Conservation (phyloP, 129 eudicot genomes). For the Flaveria robusta region DNA sequence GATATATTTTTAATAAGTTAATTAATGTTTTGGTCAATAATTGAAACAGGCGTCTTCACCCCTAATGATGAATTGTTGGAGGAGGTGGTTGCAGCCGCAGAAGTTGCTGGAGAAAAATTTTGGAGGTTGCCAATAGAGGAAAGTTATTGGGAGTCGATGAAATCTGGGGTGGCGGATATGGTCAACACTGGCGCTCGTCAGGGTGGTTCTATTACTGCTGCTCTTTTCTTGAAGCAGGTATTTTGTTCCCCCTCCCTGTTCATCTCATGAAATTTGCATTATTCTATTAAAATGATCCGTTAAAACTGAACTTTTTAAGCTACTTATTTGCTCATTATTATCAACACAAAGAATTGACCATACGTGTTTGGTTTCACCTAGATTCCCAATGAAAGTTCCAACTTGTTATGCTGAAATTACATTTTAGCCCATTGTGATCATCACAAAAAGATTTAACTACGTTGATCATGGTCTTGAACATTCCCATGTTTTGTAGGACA, state of each 20-base stretch:
- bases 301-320: background rate
- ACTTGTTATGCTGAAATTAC: background rate
- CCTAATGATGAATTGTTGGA: slow-evolving; percentile 83
- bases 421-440: background rate
- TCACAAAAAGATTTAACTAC: background rate
- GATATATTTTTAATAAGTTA: background rate
- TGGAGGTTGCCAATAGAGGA: slow-evolving; percentile 98
- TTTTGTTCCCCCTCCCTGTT: background rate
- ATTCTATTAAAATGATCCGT: background rate
- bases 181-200: slow-evolving; percentile 90
- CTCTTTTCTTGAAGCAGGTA: slow-evolving; percentile 98
- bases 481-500: background rate
- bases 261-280: background rate
- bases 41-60: slow-evolving; percentile 73
- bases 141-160: slow-evolving; percentile 97
- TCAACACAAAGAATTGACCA: background rate
- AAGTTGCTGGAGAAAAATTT: slow-evolving; percentile 81
- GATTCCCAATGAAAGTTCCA: background rate
- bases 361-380: background rate
- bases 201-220: slow-evolving; percentile 93
- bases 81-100: slow-evolving; percentile 85
- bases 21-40: background rate
- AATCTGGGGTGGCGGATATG: slow-evolving; percentile 98
- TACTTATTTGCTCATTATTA: background rate
- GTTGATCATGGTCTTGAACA: background rate